phyloP scores from a whole-genome alignment of 257 asterid species.

The Gentiana macrophylla region DNA sequence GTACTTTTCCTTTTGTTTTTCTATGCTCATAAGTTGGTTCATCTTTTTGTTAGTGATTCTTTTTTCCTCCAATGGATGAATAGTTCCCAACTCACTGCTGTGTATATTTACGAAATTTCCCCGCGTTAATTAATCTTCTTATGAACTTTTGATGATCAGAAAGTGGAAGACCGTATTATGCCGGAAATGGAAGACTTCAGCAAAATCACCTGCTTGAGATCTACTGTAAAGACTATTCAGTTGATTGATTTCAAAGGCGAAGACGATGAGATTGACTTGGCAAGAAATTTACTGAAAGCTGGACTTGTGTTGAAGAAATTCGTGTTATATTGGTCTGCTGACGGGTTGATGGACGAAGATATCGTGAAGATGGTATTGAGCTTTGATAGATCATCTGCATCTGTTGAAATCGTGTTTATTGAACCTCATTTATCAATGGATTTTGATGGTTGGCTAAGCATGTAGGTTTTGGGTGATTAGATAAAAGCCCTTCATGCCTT shows the following conservation, averaged over 20 bases:
- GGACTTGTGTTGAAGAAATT: conserved; percentile 1
- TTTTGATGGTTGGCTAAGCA: no score
- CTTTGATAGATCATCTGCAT: conserved; percentile 2
- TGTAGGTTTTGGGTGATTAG: no score
- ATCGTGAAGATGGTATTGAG: background rate
- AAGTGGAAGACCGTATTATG: background rate
- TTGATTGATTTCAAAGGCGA: background rate
- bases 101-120: no score
- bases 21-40: no score
- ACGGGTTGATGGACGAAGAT: background rate
- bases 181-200: background rate
- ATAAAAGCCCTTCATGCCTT: no score
- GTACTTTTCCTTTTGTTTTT: no score
- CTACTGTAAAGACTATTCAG: conserved; percentile 1
- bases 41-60: no score
- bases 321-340: background rate
- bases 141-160: background rate
- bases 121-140: no score
- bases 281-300: conserved; percentile 4
- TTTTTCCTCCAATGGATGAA: no score
- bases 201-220: conserved; percentile 2
- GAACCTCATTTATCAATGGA: no score
- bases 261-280: conserved; percentile 6
- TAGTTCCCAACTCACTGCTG: no score
- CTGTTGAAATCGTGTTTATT: background rate